Evolutionary conservation across 805 yeast species (phyloP), one percentile per base, ranked within the genome.

Genomic region (Starmerella apis): DNA sequence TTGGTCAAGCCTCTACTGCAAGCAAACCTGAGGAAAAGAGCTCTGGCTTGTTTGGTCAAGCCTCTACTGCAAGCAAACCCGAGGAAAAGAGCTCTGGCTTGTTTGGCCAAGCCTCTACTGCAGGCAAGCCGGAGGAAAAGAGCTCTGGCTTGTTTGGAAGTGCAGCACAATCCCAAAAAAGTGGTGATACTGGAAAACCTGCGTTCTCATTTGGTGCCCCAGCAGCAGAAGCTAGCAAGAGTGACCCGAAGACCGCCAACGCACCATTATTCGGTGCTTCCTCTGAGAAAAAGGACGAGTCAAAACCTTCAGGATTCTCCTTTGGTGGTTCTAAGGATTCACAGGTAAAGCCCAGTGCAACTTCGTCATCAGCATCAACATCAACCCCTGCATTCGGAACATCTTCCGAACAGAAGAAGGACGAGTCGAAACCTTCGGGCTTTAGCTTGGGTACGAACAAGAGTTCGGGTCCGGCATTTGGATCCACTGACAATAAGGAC

Each of bases 361-460:
- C 43, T n/a, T n/a, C n/a, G n/a, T n/a, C n/a, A n/a, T n/a, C n/a
- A n/a, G n/a, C n/a, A n/a, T n/a, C 30, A 27, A 11, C 11, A 27
- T 9, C 10, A 10, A 27, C 32, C 9, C 13, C 44, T 1, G 18
- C 44, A 22, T 16, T 16, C 2, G 32, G 33, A 4, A 9, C 31
- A 9, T 10, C 43, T 4, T 23, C 30, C 23, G 41, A 48, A 22
- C 31, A 22, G 28, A 50, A 55, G 37, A 47, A 36, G 20, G 49
- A 39, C 3, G 50, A 47, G n/a, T 42, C 49, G 20, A 53, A 52
- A 35, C 57, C 59, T 6, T 55, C 59, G 2, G 42, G 35, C 31
- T 23, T 41, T 55, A 20, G 39, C 41, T 48, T 55, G 43, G 57
- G 56, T 27, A n/a, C 33, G 10, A 8, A 5, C 31, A 25, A 14